Percentiles rank a stretch among this genome's conserved stretches.
Evolutionary conservation across 2,329 filamentous ascomycete genomes (phyloP).

Genomic region (Myriosclerotinia scirpicola): DNA sequence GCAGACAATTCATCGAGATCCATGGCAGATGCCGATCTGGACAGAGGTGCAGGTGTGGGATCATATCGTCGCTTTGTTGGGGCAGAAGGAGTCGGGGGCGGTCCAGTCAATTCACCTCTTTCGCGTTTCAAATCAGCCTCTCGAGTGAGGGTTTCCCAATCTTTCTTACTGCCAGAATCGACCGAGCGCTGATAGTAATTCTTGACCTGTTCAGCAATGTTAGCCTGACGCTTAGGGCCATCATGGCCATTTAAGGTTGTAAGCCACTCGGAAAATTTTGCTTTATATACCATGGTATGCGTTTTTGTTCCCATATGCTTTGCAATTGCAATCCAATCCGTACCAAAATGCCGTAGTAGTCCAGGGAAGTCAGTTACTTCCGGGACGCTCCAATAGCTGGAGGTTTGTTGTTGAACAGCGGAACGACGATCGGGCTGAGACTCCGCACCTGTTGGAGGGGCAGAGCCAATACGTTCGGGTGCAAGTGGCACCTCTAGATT

Average conservation of each 20-base stretch:
- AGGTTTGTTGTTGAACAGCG: conserved; percentile 57
- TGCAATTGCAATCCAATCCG: conserved; percentile 75
- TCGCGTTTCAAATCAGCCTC: conserved; percentile 59
- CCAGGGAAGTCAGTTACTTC: conserved; percentile 76
- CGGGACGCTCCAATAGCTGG: conserved; percentile 85
- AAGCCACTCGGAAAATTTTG: conserved; percentile 38
- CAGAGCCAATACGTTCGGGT: conserved; percentile 37
- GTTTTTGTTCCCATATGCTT: conserved; percentile 81
- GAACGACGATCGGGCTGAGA: conserved; percentile 36
- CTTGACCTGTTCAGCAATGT: conserved; percentile 55
- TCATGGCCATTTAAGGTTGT: conserved; percentile 35
- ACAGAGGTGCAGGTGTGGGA: conserved; percentile 44
- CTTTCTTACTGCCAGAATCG: conserved; percentile 54
- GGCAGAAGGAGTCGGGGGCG: conserved; percentile 57
- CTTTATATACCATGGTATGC: conserved; percentile 70
- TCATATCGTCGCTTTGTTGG: conserved; percentile 54
- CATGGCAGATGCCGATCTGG: conserved; percentile 51
- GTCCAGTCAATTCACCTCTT: conserved; percentile 59
- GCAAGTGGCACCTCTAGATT: conserved; percentile 33
- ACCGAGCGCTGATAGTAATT: conserved; percentile 67
- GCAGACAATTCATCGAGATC: conserved; percentile 46
- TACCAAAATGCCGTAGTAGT: conserved; percentile 72
- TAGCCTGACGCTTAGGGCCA: conserved; percentile 39
- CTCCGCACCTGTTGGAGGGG: conserved; percentile 34
- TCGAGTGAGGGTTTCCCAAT: conserved; percentile 59